Conservation (phyloP, 169 alveolate species). For the Plasmodium berghei region DNA sequence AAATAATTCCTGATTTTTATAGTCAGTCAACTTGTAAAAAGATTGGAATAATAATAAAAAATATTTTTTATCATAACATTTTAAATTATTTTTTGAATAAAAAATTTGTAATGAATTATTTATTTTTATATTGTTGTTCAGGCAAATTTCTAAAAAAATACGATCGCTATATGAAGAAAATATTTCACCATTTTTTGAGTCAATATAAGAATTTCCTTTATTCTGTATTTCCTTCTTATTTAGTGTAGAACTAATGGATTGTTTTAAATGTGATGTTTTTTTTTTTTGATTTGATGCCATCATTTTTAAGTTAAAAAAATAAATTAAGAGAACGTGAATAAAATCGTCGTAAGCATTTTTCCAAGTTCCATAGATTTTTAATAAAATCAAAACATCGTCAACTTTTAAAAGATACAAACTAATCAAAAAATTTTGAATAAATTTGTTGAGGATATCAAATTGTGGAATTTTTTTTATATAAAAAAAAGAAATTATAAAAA, state of each 20-base stretch:
- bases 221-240: neutral
- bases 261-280: neutral
- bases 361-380: constrained; percentile 20
- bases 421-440: constrained; percentile 15
- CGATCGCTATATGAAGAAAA: neutral
- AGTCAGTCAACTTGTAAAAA: constrained; percentile 2
- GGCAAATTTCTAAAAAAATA: constrained; percentile 14
- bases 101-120: constrained; percentile 8
- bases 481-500: constrained; percentile 17
- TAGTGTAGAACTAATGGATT: neutral
- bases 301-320: constrained; percentile 5
- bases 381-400: constrained; percentile 1
- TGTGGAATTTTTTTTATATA: constrained; percentile 7
- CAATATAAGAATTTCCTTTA: neutral
- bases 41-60: neutral
- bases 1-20: neutral
- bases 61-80: neutral
- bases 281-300: neutral
- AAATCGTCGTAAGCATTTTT: constrained; percentile 14
- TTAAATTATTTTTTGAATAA: constrained; percentile 1
- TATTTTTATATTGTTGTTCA: neutral
- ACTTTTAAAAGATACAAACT: constrained; percentile 3
- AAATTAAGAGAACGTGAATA: constrained; percentile 10
- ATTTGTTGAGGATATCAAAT: constrained; percentile 12
- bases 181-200: too few species aligned